These are phyloP conservation scores for Penstemon barbatus DNA, from an alignment of 257 asterid genomes.

Conservation along the genomic window DNA sequence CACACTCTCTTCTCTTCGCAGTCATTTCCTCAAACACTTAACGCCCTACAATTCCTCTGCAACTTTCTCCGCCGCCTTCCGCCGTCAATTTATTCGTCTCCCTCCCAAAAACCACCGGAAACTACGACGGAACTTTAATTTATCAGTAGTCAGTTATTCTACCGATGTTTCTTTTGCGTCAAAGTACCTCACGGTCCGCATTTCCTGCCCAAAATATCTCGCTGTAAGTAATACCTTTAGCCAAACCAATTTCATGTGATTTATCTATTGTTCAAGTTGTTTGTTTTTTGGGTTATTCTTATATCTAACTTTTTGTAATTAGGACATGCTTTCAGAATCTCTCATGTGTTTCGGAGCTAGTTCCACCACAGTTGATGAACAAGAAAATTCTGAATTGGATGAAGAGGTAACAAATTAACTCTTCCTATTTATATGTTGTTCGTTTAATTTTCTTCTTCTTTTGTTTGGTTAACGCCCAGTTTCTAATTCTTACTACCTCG, in stretches of 20 bases:
- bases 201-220: conserved; percentile 56
- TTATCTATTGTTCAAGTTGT: not conserved
- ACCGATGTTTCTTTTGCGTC: conserved; percentile 50
- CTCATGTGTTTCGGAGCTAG: conserved; percentile 86
- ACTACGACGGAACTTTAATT: conserved; percentile 19
- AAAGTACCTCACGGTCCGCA: conserved; percentile 74
- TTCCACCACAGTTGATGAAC: conserved; percentile 70
- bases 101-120: conserved; percentile 11
- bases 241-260: not conserved
- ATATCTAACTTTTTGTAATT: not conserved
- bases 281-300: not conserved
- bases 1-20: too few relatives aligned
- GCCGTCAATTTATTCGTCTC: conserved; percentile 24
- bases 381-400: conserved; percentile 32
- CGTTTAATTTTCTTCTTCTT: too few relatives aligned
- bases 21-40: too few relatives aligned
- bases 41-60: too few relatives aligned
- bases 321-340: conserved; percentile 83
- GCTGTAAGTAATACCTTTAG: conserved; percentile 44
- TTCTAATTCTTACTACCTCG: too few relatives aligned
- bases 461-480: too few relatives aligned
- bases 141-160: conserved; percentile 33
- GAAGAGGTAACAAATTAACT: conserved; percentile 50
- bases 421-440: too few relatives aligned
- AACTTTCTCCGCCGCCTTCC: conserved; percentile 17